These are phyloP conservation scores for Cercospora citrullina DNA, from an alignment of 2,329 filamentous ascomycete genomes.

Conservation along the genomic window DNA sequence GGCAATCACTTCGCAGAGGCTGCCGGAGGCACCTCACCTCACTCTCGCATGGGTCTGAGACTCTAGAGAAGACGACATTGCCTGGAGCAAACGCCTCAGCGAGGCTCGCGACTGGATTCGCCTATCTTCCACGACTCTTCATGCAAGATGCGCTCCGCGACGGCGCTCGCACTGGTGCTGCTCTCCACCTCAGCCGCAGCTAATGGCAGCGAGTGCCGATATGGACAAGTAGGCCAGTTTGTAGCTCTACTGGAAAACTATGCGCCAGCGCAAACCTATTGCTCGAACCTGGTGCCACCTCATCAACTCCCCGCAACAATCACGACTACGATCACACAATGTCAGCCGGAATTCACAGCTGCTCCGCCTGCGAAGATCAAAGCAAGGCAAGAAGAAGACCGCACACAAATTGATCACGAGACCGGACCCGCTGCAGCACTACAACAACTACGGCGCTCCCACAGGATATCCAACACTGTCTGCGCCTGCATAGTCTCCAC, in stretches of 20 bases:
- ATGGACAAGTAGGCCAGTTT: constrained; percentile 11
- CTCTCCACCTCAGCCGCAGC: constrained; percentile 3
- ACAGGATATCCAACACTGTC: background rate
- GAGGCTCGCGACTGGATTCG: constrained; percentile 3
- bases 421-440: background rate
- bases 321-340: constrained; percentile 17
- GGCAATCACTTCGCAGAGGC: constrained; percentile 3
- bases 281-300: background rate
- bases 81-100: constrained; percentile 7
- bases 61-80: background rate
- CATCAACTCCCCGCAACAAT: background rate
- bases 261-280: constrained; percentile 19
- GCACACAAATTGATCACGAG: background rate
- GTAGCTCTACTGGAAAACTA: constrained; percentile 16
- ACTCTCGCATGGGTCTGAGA: background rate
- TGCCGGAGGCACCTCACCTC: background rate
- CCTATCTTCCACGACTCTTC: background rate
- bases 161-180: background rate
- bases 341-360: background rate
- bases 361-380: background rate
- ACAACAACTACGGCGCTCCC: background rate
- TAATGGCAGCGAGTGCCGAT: constrained; percentile 7
- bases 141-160: background rate
- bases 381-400: background rate
- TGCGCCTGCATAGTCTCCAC: constrained; percentile 16